Base-by-base conservation (phyloP, 2,329 filamentous ascomycete species). In the Aureobasidium uvarum region DNA sequence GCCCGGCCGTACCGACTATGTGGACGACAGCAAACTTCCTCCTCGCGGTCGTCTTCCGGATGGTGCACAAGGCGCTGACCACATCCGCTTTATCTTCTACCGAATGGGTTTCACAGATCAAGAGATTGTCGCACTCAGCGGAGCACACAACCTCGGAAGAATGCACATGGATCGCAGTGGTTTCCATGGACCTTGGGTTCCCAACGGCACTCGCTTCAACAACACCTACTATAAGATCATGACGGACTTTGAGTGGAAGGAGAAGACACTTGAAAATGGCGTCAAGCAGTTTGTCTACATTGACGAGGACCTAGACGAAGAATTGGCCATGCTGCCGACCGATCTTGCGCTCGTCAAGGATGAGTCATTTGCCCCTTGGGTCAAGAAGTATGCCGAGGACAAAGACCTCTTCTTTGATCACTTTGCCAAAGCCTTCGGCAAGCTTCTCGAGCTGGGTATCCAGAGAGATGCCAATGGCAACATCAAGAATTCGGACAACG, bases 251-350 rank as follows among this genome's bases (percentile, higher is more conserved):
- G 78, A 84, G 59, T 86, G 84, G 83, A 82, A 81, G 73, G 81
- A 81, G 66, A 83, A 81, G 73, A 83, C 77, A 14, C 72, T 86
- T 62, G 72, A 74, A 16, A 84, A 81, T 67, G 84, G 84, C 0
- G 72, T 84, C 20, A 75, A 78, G 64, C 85, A 88, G 75, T 89
- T 85, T 72, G 81, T 83, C 51, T 85, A 85, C 70, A 81, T 81
- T 55, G 85, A 87, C 67, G 83, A 85, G 54, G 83, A 87, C 69
- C 75, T 74, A 6, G 81, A 81, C 51, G 81, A 83, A 66, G 83
- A 83, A 65, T 76, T 88, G 48, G 88, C 88, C 86, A 88, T 88
- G 86, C 72, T 88, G 72, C 86, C 86, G 0, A 87, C 85, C 2
- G 86, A 88, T 72, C 82, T 88, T 71, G 82, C 85, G 5, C 77